Conservation (phyloP, 306 rosid species). For the Gillenia trifoliata region DNA sequence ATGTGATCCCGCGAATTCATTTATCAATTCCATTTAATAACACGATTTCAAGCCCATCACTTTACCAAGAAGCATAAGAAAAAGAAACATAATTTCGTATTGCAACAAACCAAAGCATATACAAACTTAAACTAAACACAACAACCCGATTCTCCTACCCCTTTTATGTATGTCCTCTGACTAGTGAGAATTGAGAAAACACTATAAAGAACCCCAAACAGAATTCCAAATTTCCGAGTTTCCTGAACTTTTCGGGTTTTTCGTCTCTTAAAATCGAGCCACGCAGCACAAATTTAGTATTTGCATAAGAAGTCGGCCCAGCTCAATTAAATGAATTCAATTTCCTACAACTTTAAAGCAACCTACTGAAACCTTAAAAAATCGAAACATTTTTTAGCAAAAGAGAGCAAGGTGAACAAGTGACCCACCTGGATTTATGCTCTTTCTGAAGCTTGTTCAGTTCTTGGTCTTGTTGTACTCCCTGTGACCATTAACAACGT, state of each 20-base stretch:
- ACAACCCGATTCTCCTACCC: too few species aligned
- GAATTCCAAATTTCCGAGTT: neutral
- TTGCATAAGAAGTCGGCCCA: neutral
- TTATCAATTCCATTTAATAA: neutral
- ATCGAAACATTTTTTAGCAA: neutral
- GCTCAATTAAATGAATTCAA: neutral
- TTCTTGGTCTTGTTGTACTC: slow-evolving; percentile 51
- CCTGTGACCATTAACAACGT: slow-evolving; percentile 41
- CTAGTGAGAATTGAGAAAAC: neutral
- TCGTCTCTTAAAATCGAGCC: neutral
- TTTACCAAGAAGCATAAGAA: neutral
- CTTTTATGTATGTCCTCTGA: neutral
- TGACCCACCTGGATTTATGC: slow-evolving; percentile 56
- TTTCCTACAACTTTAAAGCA: neutral
- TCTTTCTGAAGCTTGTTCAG: slow-evolving; percentile 55
- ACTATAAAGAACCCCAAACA: neutral
- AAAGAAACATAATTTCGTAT: neutral
- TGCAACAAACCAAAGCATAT: neutral
- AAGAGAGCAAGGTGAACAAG: neutral
- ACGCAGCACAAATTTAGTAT: neutral
- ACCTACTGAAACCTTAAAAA: neutral
- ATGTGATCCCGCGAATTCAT: neutral
- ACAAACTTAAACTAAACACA: too few species aligned
- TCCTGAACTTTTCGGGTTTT: neutral
- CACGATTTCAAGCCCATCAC: neutral